These are phyloP conservation scores for Orbilia oligospora DNA, from an alignment of 2,329 filamentous ascomycete genomes.

Conservation along the genomic window DNA sequence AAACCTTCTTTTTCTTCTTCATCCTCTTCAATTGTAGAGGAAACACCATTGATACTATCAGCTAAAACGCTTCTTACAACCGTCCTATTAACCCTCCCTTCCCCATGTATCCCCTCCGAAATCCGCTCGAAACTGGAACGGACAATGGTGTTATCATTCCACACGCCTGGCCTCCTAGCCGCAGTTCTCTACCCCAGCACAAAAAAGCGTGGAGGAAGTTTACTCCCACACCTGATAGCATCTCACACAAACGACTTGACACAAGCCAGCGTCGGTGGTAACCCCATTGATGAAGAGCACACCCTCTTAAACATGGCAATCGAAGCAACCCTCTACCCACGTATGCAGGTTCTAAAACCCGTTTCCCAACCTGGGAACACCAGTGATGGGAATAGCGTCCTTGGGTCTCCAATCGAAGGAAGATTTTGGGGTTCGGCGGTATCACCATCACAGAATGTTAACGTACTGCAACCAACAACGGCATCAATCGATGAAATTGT, in stretches of 20 bases:
- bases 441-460: conserved; percentile 1
- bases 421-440: conserved; percentile 15
- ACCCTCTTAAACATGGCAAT: conserved; percentile 47
- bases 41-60: conserved; percentile 38
- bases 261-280: neutral
- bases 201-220: conserved; percentile 53
- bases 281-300: conserved; percentile 9
- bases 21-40: neutral
- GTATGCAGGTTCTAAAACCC: conserved; percentile 58
- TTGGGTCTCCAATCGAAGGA: conserved; percentile 33
- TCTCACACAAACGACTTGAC: conserved; percentile 18
- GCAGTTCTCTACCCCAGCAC: conserved; percentile 62
- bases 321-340: conserved; percentile 46
- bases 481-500: conserved; percentile 41
- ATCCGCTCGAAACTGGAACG: conserved; percentile 63
- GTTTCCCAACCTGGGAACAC: neutral
- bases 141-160: conserved; percentile 62
- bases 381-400: conserved; percentile 26
- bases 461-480: neutral
- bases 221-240: conserved; percentile 62
- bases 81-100: conserved; percentile 58
- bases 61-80: conserved; percentile 61
- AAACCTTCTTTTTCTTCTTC: conserved; percentile 27
- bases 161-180: conserved; percentile 62
- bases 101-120: conserved; percentile 61